Evolutionary conservation across 257 asterid species (phyloP), one percentile per base, ranked within the genome.

Genomic region (Verbena officinalis): DNA sequence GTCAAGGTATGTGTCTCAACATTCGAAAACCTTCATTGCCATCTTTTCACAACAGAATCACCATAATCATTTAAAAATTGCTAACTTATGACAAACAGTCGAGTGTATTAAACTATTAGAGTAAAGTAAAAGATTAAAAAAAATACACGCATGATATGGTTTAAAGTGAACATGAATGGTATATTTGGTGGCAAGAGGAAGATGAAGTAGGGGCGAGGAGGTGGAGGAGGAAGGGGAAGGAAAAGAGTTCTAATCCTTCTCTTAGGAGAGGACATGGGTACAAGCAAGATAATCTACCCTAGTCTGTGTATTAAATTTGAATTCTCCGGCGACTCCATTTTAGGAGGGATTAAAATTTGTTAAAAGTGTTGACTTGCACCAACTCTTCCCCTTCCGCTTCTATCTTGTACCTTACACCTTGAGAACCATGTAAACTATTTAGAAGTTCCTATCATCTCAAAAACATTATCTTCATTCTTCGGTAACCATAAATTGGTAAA

Each of bases 1-100:
- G 56, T 76, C 99, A 69, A 88, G 98, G 99, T 90, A 66, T 45
- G 74, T 46, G 55, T 59, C 39, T 43, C 69, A 19, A 20, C 7
- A 4, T 51, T 49, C 46, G 39, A 39, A 5, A 17, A 23, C n/a
- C 60, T 24, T 16, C 19, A 5, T 20, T 56, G n/a, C 11, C 20
- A 38, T 34, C 33, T 22, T 14, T 57, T 33, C 4, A 19, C 17
- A 30, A 24, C 39, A 57, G 43, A 40, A 36, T 39, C 51, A 42
- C 62, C 12, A 43, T 33, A 0, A 27, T 10, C 34, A 31, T 27
- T 1, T 40, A 14, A 36, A 36, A 36, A 1, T 27, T 27, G 55
- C 3, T 44, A 20, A 5, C 24, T 61, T 16, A 15, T 59, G 44
- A 38, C 30, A 56, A 34, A 56, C 40, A 36, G 10, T 36, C 40